Conservation (phyloP, 2,329 filamentous ascomycete genomes). For the Fusarium dlaminii region DNA sequence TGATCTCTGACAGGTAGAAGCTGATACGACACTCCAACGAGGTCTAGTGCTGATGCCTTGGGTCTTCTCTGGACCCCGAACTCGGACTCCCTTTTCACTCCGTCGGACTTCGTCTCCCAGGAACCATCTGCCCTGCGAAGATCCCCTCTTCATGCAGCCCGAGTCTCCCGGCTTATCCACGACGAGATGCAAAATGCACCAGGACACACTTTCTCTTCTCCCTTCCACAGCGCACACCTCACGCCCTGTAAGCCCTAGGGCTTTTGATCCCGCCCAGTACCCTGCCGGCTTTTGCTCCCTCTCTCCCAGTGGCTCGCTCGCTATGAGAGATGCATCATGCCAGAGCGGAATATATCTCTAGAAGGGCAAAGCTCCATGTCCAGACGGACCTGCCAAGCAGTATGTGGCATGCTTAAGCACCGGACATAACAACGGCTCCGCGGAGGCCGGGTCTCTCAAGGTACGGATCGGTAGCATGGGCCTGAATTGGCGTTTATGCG, state of each 20-base stretch:
- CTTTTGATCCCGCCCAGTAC: conserved; percentile 13
- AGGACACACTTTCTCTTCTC: not conserved
- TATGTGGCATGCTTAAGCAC: not conserved
- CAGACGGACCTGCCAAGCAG: not conserved
- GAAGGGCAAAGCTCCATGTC: not conserved
- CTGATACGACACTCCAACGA: not conserved
- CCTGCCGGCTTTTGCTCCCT: conserved; percentile 16
- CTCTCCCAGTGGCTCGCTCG: conserved; percentile 15
- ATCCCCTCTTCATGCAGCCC: conserved; percentile 26
- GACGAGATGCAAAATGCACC: conserved; percentile 13
- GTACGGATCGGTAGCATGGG: conserved; percentile 9
- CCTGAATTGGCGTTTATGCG: not conserved
- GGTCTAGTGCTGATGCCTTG: conserved; percentile 29
- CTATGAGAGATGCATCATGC: not conserved
- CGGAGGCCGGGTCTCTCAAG: conserved; percentile 4
- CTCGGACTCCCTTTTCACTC: conserved; percentile 1
- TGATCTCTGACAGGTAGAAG: not conserved
- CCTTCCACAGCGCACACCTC: not conserved
- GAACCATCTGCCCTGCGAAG: conserved; percentile 29
- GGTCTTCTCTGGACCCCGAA: not conserved
- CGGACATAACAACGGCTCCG: conserved; percentile 10
- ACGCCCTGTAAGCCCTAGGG: conserved; percentile 43
- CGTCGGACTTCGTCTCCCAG: conserved; percentile 8
- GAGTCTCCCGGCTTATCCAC: conserved; percentile 18
- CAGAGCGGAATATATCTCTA: not conserved